Evolutionary conservation across 208 protist species (phyloP), one percentile per base, ranked within the genome.

Genomic region (Wallacemonas sp.): DNA sequence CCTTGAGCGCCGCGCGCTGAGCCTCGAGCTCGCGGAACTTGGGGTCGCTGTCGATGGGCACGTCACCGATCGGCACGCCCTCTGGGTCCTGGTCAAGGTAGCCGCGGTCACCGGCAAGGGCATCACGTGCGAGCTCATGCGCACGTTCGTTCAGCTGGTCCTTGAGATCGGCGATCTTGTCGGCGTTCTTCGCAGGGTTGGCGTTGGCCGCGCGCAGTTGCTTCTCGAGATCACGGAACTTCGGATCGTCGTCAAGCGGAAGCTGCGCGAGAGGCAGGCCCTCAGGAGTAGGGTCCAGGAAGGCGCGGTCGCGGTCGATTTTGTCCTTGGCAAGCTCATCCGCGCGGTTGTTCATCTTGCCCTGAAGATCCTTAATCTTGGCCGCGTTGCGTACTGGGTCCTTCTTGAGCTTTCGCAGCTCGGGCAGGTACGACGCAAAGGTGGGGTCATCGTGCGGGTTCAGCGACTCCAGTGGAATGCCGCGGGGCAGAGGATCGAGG

Each of bases 21-120:
- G 73, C 78, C 65, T 91, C 83, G 66, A 91, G 54, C 37, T 76
- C 57, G 27, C 69, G 71, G 62, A 91, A 88, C 32, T 72, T 53
- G 32, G 68, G 54, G 52, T 92, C 85, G 17, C 76, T 53, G 30
- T 83, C 72, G 30, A 90, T 72, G 34, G 65, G 78, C 26, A 92
- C 59, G 53, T 88, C 67, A 17, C 32, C 53, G 19, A 95, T 67
- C 15, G 85, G 81, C 38, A 95, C 77, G 24, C 83, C 84, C 60
- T 92, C 83, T 15, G 86, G 85, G 42, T 86, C 73, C n/a, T 75
- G 73, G 66, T 91, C 82, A 33, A 94, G 73, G 67, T 86, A 91
- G 54, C 64, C 76, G 64, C 83, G 83, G 55, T 86, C 84, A 24
- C 82, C 76, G 66, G 79, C 68, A 34, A 93, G 65, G 37, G 72